Base-by-base conservation (phyloP, 1,139 yeast species). In the Scheffersomyces quercinus region DNA sequence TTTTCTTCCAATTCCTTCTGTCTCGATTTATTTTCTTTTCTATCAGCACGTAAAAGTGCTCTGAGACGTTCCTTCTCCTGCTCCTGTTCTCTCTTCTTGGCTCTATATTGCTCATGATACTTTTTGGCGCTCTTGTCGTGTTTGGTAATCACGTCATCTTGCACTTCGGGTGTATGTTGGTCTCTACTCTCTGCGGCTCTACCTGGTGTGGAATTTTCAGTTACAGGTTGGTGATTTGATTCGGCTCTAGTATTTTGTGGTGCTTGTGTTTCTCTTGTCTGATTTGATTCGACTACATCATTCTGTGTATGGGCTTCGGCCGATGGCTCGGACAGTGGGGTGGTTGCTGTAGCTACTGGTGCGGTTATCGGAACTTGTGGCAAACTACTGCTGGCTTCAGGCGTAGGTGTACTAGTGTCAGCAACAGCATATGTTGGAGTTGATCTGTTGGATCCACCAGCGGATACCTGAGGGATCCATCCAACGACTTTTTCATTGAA, bases 61-160 rank as follows among this genome's bases (percentile, higher is more conserved):
- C 80, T 59, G 13, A 84, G 73, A n/a, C 88, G 67, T 39, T 75
- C 73, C 35, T 75, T 73, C 49, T 84, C 90, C 40, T 74, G 76
- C 14, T 51, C 58, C 13, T 74, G 81, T 10, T 54, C 51, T 42
- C 57, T 59, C 35, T 59, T 62, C 42, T 70, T 71, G 42, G 64
- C 68, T 28, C 62, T 53, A 12, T 72, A 65, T 45, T 71, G 67
- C 41, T 70, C 71, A 43, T 71, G 73, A 53, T 79, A 73, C 40
- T 60, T 60, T 29, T 54, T 51, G 7, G 74, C 70, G 2, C 70
- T 70, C 0, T 69, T 58, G 47, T 69, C 67, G 38, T 71, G 75
- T 42, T 64, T 73, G 13, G 70, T 49, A 16, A 15, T 13, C 3
- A 14, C 2, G 4, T 15, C 24, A 10, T 24, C 20, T 30, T 37